A percentile compares a stretch with the other conserved stretches of the same genome.
Conservation (phyloP, 2,329 filamentous ascomycete genomes). For the Epichloe typhina region DNA sequence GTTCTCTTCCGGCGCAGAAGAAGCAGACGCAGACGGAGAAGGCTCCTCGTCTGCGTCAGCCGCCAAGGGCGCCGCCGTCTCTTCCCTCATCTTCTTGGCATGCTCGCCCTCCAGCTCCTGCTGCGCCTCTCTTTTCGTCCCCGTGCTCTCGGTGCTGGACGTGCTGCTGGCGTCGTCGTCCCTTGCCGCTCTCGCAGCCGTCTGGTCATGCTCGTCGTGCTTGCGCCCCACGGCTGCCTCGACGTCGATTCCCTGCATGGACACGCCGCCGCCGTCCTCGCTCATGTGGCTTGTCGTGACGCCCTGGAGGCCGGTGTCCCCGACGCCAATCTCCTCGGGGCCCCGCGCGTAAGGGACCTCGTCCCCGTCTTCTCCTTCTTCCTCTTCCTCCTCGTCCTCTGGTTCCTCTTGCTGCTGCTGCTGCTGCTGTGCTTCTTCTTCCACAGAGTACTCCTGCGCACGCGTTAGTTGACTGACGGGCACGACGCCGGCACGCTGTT, state of each 20-base stretch:
- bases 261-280: constrained; percentile 26
- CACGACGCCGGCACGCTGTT: constrained; percentile 70
- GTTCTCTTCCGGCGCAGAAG: neutral
- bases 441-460: constrained; percentile 18
- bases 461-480: constrained; percentile 49
- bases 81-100: constrained; percentile 38
- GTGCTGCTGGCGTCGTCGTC: constrained; percentile 14
- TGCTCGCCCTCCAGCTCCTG: constrained; percentile 28
- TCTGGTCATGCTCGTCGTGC: constrained; percentile 18
- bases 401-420: neutral
- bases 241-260: constrained; percentile 43
- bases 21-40: neutral
- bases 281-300: constrained; percentile 27
- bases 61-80: constrained; percentile 5
- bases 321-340: constrained; percentile 70
- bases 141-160: constrained; percentile 19
- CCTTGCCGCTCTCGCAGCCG: constrained; percentile 8
- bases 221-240: constrained; percentile 48
- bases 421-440: neutral
- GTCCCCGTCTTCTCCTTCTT: constrained; percentile 44
- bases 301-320: constrained; percentile 69
- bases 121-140: constrained; percentile 44
- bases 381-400: constrained; percentile 14
- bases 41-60: neutral
- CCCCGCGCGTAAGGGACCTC: constrained; percentile 72